Percentiles rank a stretch among this genome's conserved stretches.
These are phyloP conservation scores for Microascus cirrosus DNA, from an alignment of 2,329 filamentous ascomycete species.

Conservation along the genomic window DNA sequence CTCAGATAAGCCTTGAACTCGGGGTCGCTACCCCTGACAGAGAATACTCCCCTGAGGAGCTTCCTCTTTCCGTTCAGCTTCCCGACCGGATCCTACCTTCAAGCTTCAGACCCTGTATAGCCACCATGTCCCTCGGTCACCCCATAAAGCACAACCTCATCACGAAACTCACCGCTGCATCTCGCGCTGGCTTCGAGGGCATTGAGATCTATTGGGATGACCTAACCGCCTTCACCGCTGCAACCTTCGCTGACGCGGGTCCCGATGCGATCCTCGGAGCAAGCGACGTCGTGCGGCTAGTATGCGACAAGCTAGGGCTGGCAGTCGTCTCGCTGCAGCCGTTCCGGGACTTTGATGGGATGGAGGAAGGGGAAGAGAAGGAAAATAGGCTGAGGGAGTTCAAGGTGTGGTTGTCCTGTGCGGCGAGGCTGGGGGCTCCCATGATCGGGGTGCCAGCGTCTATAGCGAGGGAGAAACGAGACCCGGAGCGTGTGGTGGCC, in stretches of 20 bases:
- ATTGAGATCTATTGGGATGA: constrained; percentile 13
- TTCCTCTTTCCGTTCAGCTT: neutral
- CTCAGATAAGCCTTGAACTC: neutral
- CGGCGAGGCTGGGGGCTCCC: constrained; percentile 5
- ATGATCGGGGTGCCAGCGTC: constrained; percentile 11
- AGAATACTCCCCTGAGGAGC: neutral
- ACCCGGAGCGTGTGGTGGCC: neutral
- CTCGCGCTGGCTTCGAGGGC: constrained; percentile 8
- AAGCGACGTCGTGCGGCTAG: constrained; percentile 1
- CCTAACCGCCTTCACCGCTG: constrained; percentile 6
- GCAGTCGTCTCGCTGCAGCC: constrained; percentile 11
- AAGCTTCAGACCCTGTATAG: constrained; percentile 9
- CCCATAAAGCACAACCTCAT: constrained; percentile 3
- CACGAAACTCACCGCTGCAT: constrained; percentile 10
- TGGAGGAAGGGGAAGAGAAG: constrained; percentile 6
- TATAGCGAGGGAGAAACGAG: constrained; percentile 1
- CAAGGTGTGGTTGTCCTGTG: constrained; percentile 7
- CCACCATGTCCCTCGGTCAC: constrained; percentile 12
- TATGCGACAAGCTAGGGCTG: constrained; percentile 6
- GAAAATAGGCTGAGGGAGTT: neutral
- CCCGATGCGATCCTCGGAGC: neutral
- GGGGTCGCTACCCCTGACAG: neutral
- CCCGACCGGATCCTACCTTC: neutral
- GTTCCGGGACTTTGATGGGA: constrained; percentile 10
- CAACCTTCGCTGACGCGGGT: neutral